These are phyloP conservation scores for Phytophthora sansomeana DNA, from an alignment of 352 stramenopile species.

Conservation along the genomic window DNA sequence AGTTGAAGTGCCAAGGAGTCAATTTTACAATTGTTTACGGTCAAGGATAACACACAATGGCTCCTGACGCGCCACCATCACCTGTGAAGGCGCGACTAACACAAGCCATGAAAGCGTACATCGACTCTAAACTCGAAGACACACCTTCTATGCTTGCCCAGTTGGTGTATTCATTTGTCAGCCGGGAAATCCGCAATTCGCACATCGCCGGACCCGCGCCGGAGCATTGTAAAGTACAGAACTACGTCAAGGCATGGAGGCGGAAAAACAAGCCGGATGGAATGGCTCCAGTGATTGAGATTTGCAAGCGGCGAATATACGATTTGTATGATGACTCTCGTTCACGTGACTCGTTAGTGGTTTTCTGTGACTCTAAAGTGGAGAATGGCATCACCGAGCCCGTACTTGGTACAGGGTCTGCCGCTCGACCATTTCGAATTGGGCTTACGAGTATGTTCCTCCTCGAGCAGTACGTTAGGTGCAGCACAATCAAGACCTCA, in stretches of 20 bases:
- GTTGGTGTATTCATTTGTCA: background rate
- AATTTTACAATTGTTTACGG: background rate
- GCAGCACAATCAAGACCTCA: background rate
- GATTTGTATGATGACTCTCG: background rate
- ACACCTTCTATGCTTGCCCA: background rate
- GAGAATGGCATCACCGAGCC: background rate
- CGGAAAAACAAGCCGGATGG: background rate
- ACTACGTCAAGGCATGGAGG: background rate
- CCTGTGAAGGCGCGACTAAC: background rate
- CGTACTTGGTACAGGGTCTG: background rate
- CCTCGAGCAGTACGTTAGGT: background rate
- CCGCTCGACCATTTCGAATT: background rate
- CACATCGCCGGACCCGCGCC: background rate
- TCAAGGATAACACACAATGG: background rate
- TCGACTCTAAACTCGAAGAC: background rate
- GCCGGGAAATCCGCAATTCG: background rate
- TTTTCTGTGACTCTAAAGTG: constrained; percentile 1
- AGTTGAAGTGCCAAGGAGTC: background rate
- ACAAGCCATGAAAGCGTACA: background rate
- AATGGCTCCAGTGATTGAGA: background rate
- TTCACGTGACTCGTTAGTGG: background rate
- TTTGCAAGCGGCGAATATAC: background rate
- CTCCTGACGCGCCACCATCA: background rate
- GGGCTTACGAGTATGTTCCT: background rate
- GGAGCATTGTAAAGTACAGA: background rate